Evolutionary conservation across 345 rosid genomes (phyloP).

Genomic region (Gynandropsis gynandra): DNA sequence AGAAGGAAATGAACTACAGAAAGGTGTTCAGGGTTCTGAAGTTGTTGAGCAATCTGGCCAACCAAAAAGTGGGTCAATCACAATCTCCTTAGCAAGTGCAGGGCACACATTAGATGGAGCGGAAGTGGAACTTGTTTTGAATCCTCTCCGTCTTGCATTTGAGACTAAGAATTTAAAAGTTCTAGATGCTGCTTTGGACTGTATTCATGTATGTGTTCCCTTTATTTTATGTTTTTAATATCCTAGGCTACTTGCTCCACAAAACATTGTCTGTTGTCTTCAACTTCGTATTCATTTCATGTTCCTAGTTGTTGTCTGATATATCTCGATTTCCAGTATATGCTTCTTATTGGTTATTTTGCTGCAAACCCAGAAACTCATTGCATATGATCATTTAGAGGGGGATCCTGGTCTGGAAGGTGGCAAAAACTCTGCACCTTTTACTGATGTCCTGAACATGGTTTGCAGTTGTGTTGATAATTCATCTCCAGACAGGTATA

Average conservation of each 20-base stretch:
- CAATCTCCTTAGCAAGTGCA: constrained; percentile 63
- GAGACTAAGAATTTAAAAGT: constrained; percentile 87
- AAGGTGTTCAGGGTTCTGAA: constrained; percentile 29
- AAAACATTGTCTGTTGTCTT: background rate
- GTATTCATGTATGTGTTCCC: constrained; percentile 73
- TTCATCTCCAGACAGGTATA: constrained; percentile 92
- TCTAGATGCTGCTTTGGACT: constrained; percentile 92
- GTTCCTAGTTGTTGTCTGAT: constrained; percentile 5
- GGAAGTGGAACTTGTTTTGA: constrained; percentile 81
- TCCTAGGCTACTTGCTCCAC: constrained; percentile 8
- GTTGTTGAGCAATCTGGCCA: constrained; percentile 37
- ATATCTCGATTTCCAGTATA: constrained; percentile 12
- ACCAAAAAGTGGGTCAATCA: constrained; percentile 36
- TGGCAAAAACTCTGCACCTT: constrained; percentile 71
- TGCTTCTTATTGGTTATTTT: constrained; percentile 20
- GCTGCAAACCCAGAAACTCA: constrained; percentile 57
- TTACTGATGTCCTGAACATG: constrained; percentile 88
- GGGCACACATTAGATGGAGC: constrained; percentile 77
- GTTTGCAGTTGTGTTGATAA: constrained; percentile 85
- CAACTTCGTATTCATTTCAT: background rate
- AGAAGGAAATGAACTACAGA: constrained; percentile 33
- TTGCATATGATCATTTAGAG: constrained; percentile 93
- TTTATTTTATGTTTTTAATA: constrained; percentile 14
- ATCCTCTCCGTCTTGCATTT: constrained; percentile 86
- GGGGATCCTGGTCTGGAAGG: constrained; percentile 96